phyloP scores from a whole-genome alignment of 805 yeast genomes.

The Candida coquimbonensis region DNA sequence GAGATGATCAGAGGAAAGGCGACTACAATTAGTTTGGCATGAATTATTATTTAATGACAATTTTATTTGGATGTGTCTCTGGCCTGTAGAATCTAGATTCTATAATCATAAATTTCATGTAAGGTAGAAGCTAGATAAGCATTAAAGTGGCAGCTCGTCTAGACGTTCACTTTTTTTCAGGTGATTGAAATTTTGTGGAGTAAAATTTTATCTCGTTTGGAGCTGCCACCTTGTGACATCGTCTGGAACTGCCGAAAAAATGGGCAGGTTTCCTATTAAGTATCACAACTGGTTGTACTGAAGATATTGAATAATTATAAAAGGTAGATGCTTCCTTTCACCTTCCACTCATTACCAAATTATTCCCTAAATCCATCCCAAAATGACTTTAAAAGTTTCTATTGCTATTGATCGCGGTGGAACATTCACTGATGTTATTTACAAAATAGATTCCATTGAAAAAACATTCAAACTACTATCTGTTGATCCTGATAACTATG shows the following conservation, averaged over 20 bases:
- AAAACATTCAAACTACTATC: constrained; percentile 40
- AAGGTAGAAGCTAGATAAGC: not conserved
- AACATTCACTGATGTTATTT: constrained; percentile 42
- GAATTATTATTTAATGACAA: not conserved
- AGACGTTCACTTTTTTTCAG: not conserved
- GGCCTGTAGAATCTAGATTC: no score
- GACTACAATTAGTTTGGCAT: constrained; percentile 33
- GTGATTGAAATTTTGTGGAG: not conserved
- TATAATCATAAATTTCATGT: no score
- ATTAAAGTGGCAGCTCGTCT: not conserved
- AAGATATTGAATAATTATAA: not conserved
- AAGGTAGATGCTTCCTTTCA: not conserved
- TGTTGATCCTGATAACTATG: constrained; percentile 41
- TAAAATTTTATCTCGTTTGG: no score
- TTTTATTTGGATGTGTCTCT: not conserved
- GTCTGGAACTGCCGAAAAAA: no score
- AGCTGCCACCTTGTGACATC: no score
- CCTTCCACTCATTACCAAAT: not conserved
- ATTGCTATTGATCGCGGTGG: constrained; percentile 30
- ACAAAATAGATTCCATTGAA: constrained; percentile 33
- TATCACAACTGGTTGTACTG: no score
- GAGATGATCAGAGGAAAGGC: constrained; percentile 31
- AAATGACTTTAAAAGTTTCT: constrained; percentile 9
- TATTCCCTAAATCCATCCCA: not conserved
- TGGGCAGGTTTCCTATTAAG: no score